Conservation (phyloP, 192 early-diverging fungal genomes). For the Coemansia sp. region DNA sequence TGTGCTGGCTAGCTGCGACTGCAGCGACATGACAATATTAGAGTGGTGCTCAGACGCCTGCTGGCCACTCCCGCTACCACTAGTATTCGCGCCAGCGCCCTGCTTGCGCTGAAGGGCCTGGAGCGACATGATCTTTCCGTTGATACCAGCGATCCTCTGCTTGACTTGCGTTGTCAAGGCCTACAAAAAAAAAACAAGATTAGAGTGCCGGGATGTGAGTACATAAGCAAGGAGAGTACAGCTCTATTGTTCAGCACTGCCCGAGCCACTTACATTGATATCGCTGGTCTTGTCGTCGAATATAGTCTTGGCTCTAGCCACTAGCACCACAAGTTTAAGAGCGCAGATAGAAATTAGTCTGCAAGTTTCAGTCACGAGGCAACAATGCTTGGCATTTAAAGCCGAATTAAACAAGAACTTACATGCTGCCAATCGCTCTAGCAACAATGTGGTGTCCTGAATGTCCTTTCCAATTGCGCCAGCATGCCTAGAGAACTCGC, state of each 20-base stretch:
- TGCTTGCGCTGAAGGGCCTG: constrained; percentile 61
- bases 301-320: constrained; percentile 95
- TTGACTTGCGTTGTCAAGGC: constrained; percentile 92
- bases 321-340: constrained; percentile 19
- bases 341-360: not conserved
- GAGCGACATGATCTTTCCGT: constrained; percentile 90
- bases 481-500: constrained; percentile 87
- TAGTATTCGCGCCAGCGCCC: constrained; percentile 47
- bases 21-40: constrained; percentile 91
- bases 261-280: constrained; percentile 70
- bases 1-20: constrained; percentile 90
- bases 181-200: constrained; percentile 30
- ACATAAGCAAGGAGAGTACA: not conserved
- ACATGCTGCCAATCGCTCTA: constrained; percentile 81
- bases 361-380: not conserved
- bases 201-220: not conserved
- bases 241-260: not conserved
- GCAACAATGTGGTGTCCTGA: constrained; percentile 76
- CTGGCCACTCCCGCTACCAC: constrained; percentile 43
- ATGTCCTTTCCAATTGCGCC: constrained; percentile 86
- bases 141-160: constrained; percentile 94
- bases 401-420: constrained; percentile 40
- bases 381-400: not conserved
- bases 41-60: constrained; percentile 90
- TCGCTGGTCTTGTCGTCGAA: constrained; percentile 98